A percentile compares a stretch with the other conserved stretches of the same genome.
These are phyloP conservation scores for Vigna nakashimae DNA, from an alignment of 306 rosid species.

Conservation along the genomic window DNA sequence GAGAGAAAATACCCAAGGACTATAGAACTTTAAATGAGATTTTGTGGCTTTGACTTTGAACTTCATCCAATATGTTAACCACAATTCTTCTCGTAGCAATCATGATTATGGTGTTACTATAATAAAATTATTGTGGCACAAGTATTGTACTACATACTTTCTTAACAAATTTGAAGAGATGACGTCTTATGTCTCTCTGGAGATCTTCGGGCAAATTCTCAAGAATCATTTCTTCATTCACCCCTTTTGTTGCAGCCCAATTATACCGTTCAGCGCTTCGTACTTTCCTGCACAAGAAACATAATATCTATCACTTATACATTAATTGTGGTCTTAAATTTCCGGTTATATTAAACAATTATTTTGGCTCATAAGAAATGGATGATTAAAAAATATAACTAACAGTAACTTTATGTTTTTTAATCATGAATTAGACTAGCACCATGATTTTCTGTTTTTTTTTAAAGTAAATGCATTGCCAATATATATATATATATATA, in stretches of 20 bases:
- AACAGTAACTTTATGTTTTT: too few species aligned
- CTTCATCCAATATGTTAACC: neutral
- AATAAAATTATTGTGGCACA: constrained; percentile 11
- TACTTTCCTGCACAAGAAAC: constrained; percentile 57
- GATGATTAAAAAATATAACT: too few species aligned
- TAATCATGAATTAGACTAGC: too few species aligned
- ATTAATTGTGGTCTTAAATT: neutral
- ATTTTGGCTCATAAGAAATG: too few species aligned
- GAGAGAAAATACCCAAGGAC: neutral
- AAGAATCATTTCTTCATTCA: constrained; percentile 76
- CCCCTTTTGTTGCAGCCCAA: constrained; percentile 89
- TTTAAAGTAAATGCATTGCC: too few species aligned
- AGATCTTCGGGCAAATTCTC: constrained; percentile 82
- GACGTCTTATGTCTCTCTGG: constrained; percentile 77
- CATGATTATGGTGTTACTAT: neutral
- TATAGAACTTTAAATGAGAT: neutral
- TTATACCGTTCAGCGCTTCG: constrained; percentile 65
- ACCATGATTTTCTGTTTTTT: too few species aligned
- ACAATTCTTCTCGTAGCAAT: neutral
- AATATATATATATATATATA: too few species aligned
- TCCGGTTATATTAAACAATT: neutral
- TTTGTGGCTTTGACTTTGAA: neutral
- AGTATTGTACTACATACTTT: constrained; percentile 32
- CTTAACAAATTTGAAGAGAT: constrained; percentile 55
- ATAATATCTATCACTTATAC: neutral